Percentiles rank a stretch among this genome's conserved stretches.
phyloP scores from a whole-genome alignment of 2,329 filamentous ascomycete species.

The Didymella sp. region DNA sequence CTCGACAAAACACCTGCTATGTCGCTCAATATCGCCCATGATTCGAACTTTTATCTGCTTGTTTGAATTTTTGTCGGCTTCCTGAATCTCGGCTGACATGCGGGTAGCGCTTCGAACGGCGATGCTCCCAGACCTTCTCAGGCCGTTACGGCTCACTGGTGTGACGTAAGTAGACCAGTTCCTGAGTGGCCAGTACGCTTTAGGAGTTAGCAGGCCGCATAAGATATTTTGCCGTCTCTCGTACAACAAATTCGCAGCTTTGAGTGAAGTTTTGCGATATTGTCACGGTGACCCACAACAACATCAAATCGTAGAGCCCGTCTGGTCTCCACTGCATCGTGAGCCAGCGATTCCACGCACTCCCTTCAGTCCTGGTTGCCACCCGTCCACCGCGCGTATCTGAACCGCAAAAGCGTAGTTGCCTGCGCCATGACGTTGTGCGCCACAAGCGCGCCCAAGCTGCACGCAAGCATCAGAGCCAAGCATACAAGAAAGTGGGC shows the following conservation, averaged over 20 bases:
- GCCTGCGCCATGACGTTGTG: constrained; percentile 15
- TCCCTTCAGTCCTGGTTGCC: constrained; percentile 2
- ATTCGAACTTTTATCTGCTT: neutral
- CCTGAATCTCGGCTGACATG: constrained; percentile 17
- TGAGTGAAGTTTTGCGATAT: neutral
- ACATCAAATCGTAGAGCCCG: neutral
- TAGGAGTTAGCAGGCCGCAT: neutral
- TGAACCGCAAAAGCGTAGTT: constrained; percentile 2
- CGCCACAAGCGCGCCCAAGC: constrained; percentile 17
- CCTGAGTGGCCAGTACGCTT: constrained; percentile 3
- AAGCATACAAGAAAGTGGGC: constrained; percentile 9
- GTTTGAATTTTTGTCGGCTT: constrained; percentile 23
- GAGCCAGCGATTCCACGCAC: constrained; percentile 6
- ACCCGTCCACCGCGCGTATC: constrained; percentile 1
- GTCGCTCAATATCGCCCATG: constrained; percentile 1
- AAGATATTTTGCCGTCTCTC: neutral
- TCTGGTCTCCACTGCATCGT: neutral
- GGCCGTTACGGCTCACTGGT: constrained; percentile 9
- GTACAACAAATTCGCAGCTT: neutral
- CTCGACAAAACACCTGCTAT: constrained; percentile 3
- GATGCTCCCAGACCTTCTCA: constrained; percentile 5
- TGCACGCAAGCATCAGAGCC: constrained; percentile 19
- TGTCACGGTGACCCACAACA: neutral
- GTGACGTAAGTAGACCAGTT: constrained; percentile 22
- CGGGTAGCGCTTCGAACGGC: constrained; percentile 13